phyloP scores from a whole-genome alignment of 371 early-diverging fungal genomes.

The Actinomortierella ambigua region DNA sequence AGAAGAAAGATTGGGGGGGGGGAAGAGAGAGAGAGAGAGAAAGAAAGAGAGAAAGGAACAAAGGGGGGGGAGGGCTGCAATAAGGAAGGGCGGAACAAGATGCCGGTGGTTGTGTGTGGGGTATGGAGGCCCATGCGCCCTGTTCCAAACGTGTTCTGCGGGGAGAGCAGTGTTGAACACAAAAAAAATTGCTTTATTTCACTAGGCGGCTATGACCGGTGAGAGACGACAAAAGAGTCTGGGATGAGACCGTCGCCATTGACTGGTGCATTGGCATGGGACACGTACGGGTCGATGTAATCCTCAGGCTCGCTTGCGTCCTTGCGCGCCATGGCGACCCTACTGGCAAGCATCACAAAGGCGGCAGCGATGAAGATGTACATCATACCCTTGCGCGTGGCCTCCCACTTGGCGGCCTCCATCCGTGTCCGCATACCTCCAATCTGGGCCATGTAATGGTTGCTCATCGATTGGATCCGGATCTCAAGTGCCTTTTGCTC shows the following conservation, averaged over 20 bases:
- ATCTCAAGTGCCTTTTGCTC: slow-evolving; percentile 81
- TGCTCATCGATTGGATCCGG: slow-evolving; percentile 84
- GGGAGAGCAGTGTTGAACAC: too few species aligned
- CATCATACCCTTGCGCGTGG: slow-evolving; percentile 74
- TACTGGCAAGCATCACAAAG: slow-evolving; percentile 38
- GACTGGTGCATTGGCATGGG: slow-evolving; percentile 38
- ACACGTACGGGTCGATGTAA: slow-evolving; percentile 45
- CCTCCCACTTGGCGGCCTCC: slow-evolving; percentile 86
- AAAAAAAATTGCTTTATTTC: too few species aligned
- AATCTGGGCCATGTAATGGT: slow-evolving; percentile 77
- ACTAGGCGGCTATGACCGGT: slow-evolving; percentile 19
- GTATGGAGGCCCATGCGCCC: slow-evolving; percentile 2
- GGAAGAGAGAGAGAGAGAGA: background rate
- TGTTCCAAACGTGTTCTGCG: slow-evolving; percentile 1
- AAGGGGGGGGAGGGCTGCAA: background rate
- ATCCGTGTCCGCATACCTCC: slow-evolving; percentile 87
- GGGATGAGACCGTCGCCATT: slow-evolving; percentile 37
- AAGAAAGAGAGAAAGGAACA: background rate
- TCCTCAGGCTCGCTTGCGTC: slow-evolving; percentile 34
- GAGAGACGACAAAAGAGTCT: slow-evolving; percentile 44
- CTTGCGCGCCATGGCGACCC: slow-evolving; percentile 35
- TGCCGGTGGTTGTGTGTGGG: slow-evolving; percentile 7
- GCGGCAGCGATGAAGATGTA: slow-evolving; percentile 38
- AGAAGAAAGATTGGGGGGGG: background rate
- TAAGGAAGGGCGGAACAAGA: background rate